Evolutionary conservation across 2,329 filamentous ascomycete species (phyloP), one percentile per base, ranked within the genome.

Genomic region (Aspergillus luchuensis): DNA sequence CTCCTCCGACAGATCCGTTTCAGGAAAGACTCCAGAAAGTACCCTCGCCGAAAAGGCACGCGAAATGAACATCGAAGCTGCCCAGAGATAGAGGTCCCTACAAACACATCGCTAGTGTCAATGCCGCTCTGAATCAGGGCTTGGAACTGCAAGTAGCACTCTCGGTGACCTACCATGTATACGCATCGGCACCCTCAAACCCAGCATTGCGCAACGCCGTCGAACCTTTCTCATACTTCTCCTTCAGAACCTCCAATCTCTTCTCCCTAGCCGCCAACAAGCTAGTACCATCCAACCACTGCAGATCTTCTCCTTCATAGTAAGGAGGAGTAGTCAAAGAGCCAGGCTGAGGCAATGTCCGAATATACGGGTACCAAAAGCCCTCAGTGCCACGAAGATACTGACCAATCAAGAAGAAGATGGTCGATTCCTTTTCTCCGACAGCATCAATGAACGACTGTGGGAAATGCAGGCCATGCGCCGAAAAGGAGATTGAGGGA

Each of bases 381-480:
- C 89, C 90, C 2, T 80, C 69, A 2, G 74, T 58, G 1, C 84
- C 84, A 2, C 82, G 74, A 33, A 91, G 78, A 69, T 86, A 87
- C 71, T 92, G 86, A 62, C 88, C 85, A 70, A 90, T 81, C 5
- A 92, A 80, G 64, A 90, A 89, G 74, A 91, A 89, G 4, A 88
- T 83, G 8, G 86, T 83, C 52, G 88, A 76, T 59, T 90, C 85
- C 65, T 90, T 84, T 0, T 86, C 82, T 1, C 83, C 82, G 2
- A 82, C 73, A 4, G 70, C 68, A 1, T 78, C 67, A 50, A 89
- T 73, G 65, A 90, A 86, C 1, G 70, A 69, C 0, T 65, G 52
- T 0, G 85, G 82, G 50, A 90, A 84, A 5, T 66, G 60, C 13
- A 78, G 63, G 1, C 68, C 74, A 50, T 77, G 74, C 11, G 66